Percentiles rank a stretch among this genome's conserved stretches.
These are phyloP conservation scores for Suillus plorans DNA, from an alignment of 768 basidiomycete genomes.

Conservation along the genomic window DNA sequence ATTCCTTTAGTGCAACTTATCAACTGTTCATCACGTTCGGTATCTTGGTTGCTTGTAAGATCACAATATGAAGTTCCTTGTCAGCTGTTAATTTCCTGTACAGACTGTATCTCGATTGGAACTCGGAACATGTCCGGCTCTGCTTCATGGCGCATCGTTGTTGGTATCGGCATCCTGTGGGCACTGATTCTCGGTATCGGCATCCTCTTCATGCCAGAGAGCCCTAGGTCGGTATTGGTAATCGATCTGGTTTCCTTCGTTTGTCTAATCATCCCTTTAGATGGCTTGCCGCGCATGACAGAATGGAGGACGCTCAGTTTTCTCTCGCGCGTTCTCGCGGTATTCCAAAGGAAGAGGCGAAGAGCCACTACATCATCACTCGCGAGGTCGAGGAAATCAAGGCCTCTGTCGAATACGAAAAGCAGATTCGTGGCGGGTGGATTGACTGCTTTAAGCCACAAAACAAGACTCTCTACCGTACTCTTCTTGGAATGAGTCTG, in stretches of 20 bases:
- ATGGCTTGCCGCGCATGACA: slow-evolving; percentile 55
- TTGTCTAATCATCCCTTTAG: slow-evolving; percentile 23
- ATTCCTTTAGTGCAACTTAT: slow-evolving; percentile 40
- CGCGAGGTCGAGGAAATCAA: slow-evolving; percentile 57
- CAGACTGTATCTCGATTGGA: slow-evolving; percentile 70
- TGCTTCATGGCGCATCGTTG: slow-evolving; percentile 60
- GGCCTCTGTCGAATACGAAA: slow-evolving; percentile 50
- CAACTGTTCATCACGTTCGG: slow-evolving; percentile 71
- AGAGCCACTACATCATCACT: slow-evolving; percentile 41
- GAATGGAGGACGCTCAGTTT: slow-evolving; percentile 46
- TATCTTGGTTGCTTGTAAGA: slow-evolving; percentile 62
- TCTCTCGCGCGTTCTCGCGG: slow-evolving; percentile 52
- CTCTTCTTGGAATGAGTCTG: slow-evolving; percentile 60
- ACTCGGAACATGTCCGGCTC: slow-evolving; percentile 48
- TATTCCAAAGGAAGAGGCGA: slow-evolving; percentile 39
- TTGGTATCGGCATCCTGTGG: slow-evolving; percentile 64
- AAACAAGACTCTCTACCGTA: slow-evolving; percentile 64
- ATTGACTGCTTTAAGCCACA: slow-evolving; percentile 60
- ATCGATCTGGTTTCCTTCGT: not conserved
- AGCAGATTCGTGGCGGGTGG: slow-evolving; percentile 52
- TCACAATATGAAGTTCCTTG: slow-evolving; percentile 4
- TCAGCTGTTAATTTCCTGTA: slow-evolving; percentile 4
- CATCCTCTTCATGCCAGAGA: slow-evolving; percentile 71
- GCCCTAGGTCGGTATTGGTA: slow-evolving; percentile 40
- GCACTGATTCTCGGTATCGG: slow-evolving; percentile 59